A percentile compares a stretch with the other conserved stretches of the same genome.
phyloP scores from a whole-genome alignment of 2,329 filamentous ascomycete genomes.

The Fusarium bulbicola region DNA sequence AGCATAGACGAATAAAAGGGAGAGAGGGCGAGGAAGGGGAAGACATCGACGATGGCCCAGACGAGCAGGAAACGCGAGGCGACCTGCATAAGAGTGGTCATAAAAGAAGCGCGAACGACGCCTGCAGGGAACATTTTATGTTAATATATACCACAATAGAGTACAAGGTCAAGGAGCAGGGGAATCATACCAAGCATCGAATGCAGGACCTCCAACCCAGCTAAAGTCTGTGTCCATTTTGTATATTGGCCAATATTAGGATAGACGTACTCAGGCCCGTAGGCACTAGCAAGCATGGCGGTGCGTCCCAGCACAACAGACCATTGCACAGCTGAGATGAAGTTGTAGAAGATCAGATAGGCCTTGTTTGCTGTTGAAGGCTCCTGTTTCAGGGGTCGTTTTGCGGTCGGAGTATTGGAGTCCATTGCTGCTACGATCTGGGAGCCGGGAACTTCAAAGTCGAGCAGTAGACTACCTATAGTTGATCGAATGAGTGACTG shows the following conservation, averaged over 20 bases:
- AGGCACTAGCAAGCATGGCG: slow-evolving; percentile 60
- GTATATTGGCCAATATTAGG: slow-evolving; percentile 71
- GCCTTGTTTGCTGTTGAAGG: slow-evolving; percentile 58
- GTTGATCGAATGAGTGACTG: background rate
- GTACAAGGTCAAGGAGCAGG: background rate
- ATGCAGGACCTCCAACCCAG: slow-evolving; percentile 85
- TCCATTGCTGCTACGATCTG: slow-evolving; percentile 30
- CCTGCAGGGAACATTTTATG: slow-evolving; percentile 57
- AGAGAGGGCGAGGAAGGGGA: slow-evolving; percentile 71
- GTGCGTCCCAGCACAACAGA: slow-evolving; percentile 77
- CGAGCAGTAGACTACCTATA: background rate
- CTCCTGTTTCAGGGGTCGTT: slow-evolving; percentile 36
- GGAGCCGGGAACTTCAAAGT: no score
- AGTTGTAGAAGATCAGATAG: slow-evolving; percentile 90
- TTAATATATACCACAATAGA: background rate
- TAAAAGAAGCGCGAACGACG: slow-evolving; percentile 83
- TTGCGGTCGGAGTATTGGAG: slow-evolving; percentile 31
- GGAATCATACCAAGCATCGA: slow-evolving; percentile 72
- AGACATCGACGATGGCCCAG: slow-evolving; percentile 82
- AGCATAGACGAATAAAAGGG: slow-evolving; percentile 81
- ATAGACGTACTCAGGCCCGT: slow-evolving; percentile 69
- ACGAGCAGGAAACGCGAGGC: slow-evolving; percentile 86
- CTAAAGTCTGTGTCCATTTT: slow-evolving; percentile 84
- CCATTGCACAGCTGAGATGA: slow-evolving; percentile 81
- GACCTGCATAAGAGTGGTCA: slow-evolving; percentile 92